Evolutionary conservation across 345 rosid species (phyloP).

Genomic region (Salix arbutifolia): DNA sequence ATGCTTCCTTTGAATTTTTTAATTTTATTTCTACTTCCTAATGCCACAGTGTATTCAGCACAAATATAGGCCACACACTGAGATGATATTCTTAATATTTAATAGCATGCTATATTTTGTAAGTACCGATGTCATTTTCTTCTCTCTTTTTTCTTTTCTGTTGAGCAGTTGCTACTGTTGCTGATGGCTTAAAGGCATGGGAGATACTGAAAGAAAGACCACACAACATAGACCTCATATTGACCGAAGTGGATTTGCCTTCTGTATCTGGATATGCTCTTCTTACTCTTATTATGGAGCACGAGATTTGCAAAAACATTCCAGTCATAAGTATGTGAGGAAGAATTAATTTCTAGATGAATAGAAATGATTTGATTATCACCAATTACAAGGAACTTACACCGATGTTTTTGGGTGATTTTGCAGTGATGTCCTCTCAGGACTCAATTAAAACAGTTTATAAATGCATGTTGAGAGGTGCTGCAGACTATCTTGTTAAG

Average conservation of each 20-base stretch:
- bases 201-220: constrained; percentile 71
- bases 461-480: constrained; percentile 91
- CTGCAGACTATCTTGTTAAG: constrained; percentile 91
- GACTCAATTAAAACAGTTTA: constrained; percentile 82
- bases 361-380: constrained; percentile 1
- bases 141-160: constrained; percentile 10
- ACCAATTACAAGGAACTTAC: not conserved
- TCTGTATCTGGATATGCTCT: constrained; percentile 84
- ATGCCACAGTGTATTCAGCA: not conserved
- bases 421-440: constrained; percentile 93
- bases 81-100: constrained; percentile 1
- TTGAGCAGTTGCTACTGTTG: constrained; percentile 62
- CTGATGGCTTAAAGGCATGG: constrained; percentile 98
- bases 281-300: constrained; percentile 83
- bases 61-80: not conserved
- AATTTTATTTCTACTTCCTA: not conserved
- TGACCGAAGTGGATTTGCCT: constrained; percentile 91
- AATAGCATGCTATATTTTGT: not conserved
- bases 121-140: constrained; percentile 6
- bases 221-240: constrained; percentile 58
- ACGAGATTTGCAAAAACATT: constrained; percentile 77
- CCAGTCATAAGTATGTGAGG: constrained; percentile 81
- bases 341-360: not conserved
- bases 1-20: not conserved
- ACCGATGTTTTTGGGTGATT: constrained; percentile 8